Evolutionary conservation across 768 basidiomycete genomes (phyloP).

Genomic region (Russula sp.): DNA sequence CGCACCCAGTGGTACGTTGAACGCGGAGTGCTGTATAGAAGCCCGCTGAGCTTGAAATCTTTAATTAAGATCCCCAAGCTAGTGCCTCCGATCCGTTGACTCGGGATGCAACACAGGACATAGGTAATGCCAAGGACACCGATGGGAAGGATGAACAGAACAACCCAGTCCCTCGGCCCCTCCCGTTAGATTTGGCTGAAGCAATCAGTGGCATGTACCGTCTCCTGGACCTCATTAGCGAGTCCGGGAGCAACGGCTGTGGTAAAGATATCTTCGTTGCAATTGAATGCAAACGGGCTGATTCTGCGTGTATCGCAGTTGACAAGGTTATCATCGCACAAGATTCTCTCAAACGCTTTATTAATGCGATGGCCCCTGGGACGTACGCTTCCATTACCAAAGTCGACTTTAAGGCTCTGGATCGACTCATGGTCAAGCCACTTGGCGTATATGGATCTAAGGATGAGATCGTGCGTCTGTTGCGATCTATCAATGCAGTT

Average conservation of each 20-base stretch:
- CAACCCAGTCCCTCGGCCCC: neutral
- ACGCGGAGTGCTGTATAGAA: too few species aligned
- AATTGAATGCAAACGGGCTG: neutral
- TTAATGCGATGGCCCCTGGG: conserved; percentile 43
- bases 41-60: neutral
- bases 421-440: conserved; percentile 41
- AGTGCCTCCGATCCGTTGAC: neutral
- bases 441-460: conserved; percentile 54
- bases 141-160: neutral
- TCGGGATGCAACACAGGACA: neutral
- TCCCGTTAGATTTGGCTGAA: neutral
- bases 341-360: conserved; percentile 41
- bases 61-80: neutral
- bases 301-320: conserved; percentile 32
- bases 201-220: conserved; percentile 44
- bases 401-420: conserved; percentile 50
- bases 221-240: conserved; percentile 47
- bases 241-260: conserved; percentile 45
- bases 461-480: conserved; percentile 42
- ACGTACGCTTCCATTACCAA: conserved; percentile 48
- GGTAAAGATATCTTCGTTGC: conserved; percentile 33
- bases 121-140: neutral
- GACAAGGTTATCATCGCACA: conserved; percentile 59
- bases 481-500: conserved; percentile 34
- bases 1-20: neutral